Conservation (phyloP, 2,329 filamentous ascomycete genomes). For the Exophiala sideris region DNA sequence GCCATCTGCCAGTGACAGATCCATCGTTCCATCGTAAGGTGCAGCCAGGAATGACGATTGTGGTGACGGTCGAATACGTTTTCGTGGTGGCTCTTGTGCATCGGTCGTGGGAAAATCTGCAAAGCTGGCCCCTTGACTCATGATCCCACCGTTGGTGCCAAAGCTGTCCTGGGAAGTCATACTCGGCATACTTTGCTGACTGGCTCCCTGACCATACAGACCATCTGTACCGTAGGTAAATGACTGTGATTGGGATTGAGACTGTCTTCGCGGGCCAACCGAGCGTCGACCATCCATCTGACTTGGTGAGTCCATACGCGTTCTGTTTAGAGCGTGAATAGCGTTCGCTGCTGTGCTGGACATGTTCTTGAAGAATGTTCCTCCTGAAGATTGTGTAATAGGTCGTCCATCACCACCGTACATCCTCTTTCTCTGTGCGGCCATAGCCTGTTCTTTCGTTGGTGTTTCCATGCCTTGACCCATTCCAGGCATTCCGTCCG, state of each 20-base stretch:
- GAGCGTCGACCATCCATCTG: slow-evolving; percentile 62
- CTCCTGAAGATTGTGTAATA: slow-evolving; percentile 61
- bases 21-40: slow-evolving; percentile 28
- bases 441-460: slow-evolving; percentile 98
- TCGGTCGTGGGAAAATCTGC: slow-evolving; percentile 26
- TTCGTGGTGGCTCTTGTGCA: slow-evolving; percentile 29
- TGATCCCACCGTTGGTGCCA: slow-evolving; percentile 51
- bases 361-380: slow-evolving; percentile 96
- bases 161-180: slow-evolving; percentile 73
- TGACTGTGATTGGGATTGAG: slow-evolving; percentile 66
- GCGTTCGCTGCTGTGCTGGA: slow-evolving; percentile 89
- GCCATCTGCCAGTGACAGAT: slow-evolving; percentile 21
- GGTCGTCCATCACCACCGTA: slow-evolving; percentile 75
- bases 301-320: slow-evolving; percentile 83
- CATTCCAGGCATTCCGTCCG: slow-evolving; percentile 59
- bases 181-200: slow-evolving; percentile 73
- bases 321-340: slow-evolving; percentile 94
- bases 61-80: slow-evolving; percentile 33
- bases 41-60: slow-evolving; percentile 40
- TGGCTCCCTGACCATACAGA: slow-evolving; percentile 63
- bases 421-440: slow-evolving; percentile 85
- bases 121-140: slow-evolving; percentile 50
- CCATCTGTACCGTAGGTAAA: slow-evolving; percentile 59
- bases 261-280: slow-evolving; percentile 67
- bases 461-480: slow-evolving; percentile 81